phyloP scores from a whole-genome alignment of 352 stramenopile species.

The Bremia lactucae region DNA sequence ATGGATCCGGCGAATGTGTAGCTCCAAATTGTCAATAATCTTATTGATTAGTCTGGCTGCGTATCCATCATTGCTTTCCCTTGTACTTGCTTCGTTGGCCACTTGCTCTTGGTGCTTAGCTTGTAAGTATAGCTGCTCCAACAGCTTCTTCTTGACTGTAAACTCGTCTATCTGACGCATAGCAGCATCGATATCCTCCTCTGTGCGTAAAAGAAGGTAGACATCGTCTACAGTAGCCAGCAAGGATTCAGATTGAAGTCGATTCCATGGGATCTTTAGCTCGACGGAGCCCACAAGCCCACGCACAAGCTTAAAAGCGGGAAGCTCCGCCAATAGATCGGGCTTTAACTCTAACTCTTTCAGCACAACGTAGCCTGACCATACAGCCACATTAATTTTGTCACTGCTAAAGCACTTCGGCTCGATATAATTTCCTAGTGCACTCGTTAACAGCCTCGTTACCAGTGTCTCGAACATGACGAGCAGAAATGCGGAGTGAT shows the following conservation, averaged over 20 bases:
- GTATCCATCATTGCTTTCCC: slow-evolving; percentile 46
- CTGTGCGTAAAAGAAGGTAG: slow-evolving; percentile 66
- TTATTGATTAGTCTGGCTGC: slow-evolving; percentile 73
- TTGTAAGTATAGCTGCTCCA: slow-evolving; percentile 68
- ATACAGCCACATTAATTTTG: slow-evolving; percentile 84
- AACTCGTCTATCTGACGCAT: slow-evolving; percentile 72
- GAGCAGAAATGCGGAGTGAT: slow-evolving; percentile 3
- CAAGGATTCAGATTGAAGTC: slow-evolving; percentile 79
- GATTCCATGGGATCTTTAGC: slow-evolving; percentile 87
- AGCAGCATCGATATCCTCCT: slow-evolving; percentile 71
- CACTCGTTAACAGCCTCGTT: slow-evolving; percentile 72
- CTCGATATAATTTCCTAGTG: slow-evolving; percentile 82
- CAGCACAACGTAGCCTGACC: slow-evolving; percentile 80
- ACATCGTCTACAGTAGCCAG: slow-evolving; percentile 82
- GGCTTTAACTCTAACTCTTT: slow-evolving; percentile 71
- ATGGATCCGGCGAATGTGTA: slow-evolving; percentile 81
- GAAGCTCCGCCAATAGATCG: slow-evolving; percentile 52
- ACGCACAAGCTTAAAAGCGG: slow-evolving; percentile 57
- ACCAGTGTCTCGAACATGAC: slow-evolving; percentile 85
- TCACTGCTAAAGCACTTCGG: slow-evolving; percentile 80
- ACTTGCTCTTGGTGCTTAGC: slow-evolving; percentile 52
- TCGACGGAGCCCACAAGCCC: slow-evolving; percentile 77
- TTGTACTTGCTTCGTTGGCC: slow-evolving; percentile 2
- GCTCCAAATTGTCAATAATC: slow-evolving; percentile 85
- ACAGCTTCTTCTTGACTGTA: slow-evolving; percentile 74